Evolutionary conservation across 2,329 filamentous ascomycete species (phyloP).

Genomic region (Trichophyton schoenleinii): DNA sequence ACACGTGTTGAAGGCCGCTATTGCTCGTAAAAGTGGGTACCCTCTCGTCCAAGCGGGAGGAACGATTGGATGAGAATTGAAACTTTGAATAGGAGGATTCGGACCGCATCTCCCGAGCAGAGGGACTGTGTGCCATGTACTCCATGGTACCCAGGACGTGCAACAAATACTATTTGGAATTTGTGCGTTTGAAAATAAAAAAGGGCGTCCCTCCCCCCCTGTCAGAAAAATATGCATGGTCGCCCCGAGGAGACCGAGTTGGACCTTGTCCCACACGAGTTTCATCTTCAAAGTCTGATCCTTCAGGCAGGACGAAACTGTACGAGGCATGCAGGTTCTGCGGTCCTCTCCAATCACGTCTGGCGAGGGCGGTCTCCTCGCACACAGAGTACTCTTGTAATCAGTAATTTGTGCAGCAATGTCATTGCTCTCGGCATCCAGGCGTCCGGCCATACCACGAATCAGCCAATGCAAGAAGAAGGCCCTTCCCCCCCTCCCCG

Average conservation of each 20-base stretch:
- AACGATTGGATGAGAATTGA: not conserved
- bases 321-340: not conserved
- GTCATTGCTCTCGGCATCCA: constrained; percentile 1
- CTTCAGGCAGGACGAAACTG: not conserved
- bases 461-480: not conserved
- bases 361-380: not conserved
- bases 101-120: constrained; percentile 1
- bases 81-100: constrained; percentile 1
- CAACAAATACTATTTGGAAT: not conserved
- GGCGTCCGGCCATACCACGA: not conserved
- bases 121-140: not conserved
- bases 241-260: constrained; percentile 5
- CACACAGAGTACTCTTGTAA: not conserved
- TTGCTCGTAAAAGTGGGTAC: not conserved
- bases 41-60: not conserved
- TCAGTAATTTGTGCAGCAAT: not conserved
- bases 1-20: not conserved
- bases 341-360: not conserved
- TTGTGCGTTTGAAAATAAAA: not conserved
- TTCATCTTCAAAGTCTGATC: constrained; percentile 3
- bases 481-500: not conserved
- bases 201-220: not conserved
- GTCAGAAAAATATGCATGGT: not conserved
- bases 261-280: constrained; percentile 5
- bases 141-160: not conserved